Percentiles rank a stretch among this genome's conserved stretches.
phyloP scores from a whole-genome alignment of 495 filamentous ascomycete genomes.

The Penicillium soppii region DNA sequence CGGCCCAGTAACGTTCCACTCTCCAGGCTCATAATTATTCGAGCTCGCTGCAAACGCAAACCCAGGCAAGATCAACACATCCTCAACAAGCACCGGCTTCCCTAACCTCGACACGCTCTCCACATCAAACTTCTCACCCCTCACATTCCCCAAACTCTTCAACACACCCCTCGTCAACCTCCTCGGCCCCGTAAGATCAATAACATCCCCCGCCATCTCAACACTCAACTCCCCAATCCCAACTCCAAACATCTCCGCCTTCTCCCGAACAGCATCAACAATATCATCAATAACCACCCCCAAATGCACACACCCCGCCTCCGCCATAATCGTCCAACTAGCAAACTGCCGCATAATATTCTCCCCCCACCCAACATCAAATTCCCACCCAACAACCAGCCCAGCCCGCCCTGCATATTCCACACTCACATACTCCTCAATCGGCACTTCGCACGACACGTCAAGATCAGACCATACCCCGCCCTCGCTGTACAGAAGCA shows the following conservation, averaged over 20 bases:
- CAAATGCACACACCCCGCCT: not conserved
- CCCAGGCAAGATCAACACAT: conserved; percentile 5
- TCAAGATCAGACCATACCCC: conserved; percentile 3
- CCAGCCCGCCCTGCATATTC: not conserved
- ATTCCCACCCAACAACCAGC: conserved; percentile 4
- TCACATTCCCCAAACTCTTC: not conserved
- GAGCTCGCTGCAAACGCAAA: not conserved
- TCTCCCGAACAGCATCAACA: not conserved
- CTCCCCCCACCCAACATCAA: conserved; percentile 4
- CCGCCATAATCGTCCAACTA: conserved; percentile 5
- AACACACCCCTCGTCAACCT: not conserved
- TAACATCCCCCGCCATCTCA: not conserved
- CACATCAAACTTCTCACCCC: not conserved
- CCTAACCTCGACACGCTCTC: not conserved
- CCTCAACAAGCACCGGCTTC: not conserved
- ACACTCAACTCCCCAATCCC: not conserved
- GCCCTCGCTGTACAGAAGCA: not conserved
- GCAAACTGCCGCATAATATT: not conserved
- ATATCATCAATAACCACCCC: conserved; percentile 2
- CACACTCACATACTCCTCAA: not conserved
- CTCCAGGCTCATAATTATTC: not conserved
- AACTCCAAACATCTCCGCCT: not conserved
- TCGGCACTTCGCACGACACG: conserved; percentile 1
- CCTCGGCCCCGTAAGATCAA: conserved; percentile 2
- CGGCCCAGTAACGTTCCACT: not conserved